Evolutionary conservation across 148 eudicot species (phyloP).

Genomic region (Dianthus caryophyllus): DNA sequence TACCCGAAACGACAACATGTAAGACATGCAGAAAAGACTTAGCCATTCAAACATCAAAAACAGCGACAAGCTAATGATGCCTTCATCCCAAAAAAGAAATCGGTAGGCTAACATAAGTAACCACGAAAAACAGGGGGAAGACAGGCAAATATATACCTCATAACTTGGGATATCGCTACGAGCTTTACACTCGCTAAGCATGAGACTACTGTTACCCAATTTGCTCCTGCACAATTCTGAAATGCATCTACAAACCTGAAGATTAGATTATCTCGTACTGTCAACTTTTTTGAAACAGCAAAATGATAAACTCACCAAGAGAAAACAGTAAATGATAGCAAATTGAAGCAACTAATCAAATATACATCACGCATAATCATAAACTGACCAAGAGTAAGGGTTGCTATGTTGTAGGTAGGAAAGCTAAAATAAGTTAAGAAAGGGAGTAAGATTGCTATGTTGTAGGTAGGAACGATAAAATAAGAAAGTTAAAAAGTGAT

Average conservation of each 20-base stretch:
- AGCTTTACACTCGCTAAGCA: slow-evolving; percentile 78
- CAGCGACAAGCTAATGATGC: background rate
- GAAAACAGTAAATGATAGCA: background rate
- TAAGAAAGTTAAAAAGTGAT: slow-evolving; percentile 2
- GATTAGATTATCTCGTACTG: slow-evolving; percentile 1
- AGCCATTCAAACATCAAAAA: background rate
- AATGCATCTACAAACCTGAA: slow-evolving; percentile 97
- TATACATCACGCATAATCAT: too few relatives aligned
- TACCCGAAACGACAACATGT: background rate
- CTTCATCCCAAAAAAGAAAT: background rate
- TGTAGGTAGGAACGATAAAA: background rate
- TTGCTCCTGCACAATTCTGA: slow-evolving; percentile 81
- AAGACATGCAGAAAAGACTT: slow-evolving; percentile 3
- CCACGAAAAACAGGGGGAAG: background rate
- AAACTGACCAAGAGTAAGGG: too few relatives aligned
- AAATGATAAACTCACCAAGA: background rate
- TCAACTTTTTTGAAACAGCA: background rate
- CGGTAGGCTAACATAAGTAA: background rate
- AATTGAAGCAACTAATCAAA: slow-evolving; percentile 8
- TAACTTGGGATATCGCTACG: slow-evolving; percentile 79
- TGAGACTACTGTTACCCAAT: slow-evolving; percentile 43
- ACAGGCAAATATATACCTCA: slow-evolving; percentile 47
- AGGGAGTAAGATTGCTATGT: background rate
- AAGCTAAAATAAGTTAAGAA: too few relatives aligned
- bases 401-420: too few relatives aligned